Conservation (phyloP, 2,329 filamentous ascomycete species). For the Lasiodiplodia sp. region DNA sequence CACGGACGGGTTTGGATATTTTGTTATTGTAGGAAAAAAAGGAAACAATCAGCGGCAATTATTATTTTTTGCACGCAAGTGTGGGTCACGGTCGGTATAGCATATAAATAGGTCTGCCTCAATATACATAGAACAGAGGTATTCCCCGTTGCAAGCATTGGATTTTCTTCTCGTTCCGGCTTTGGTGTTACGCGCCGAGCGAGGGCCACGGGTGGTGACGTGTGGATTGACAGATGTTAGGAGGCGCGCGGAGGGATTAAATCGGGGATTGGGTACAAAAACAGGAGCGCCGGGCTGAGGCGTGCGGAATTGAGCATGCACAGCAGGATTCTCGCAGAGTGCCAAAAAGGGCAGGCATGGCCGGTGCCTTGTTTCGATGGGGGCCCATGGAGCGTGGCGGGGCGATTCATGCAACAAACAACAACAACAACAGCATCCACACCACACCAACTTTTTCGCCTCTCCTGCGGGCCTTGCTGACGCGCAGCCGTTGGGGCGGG, state of each 20-base stretch:
- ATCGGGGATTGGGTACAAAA: slow-evolving; percentile 5
- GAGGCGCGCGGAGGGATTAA: background rate
- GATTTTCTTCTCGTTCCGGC: too few relatives aligned
- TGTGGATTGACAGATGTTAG: background rate
- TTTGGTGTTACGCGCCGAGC: too few relatives aligned
- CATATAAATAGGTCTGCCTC: slow-evolving; percentile 21
- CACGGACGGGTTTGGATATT: background rate
- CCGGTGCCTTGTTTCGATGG: slow-evolving; percentile 18
- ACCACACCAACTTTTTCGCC: background rate
- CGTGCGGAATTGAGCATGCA: slow-evolving; percentile 17
- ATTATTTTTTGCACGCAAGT: background rate
- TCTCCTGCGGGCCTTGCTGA: slow-evolving; percentile 1
- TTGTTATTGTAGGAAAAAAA: slow-evolving; percentile 17
- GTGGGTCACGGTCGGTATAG: slow-evolving; percentile 19
- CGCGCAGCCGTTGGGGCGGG: background rate
- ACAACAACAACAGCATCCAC: background rate
- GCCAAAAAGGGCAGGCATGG: slow-evolving; percentile 9
- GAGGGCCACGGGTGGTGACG: background rate
- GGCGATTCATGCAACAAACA: background rate
- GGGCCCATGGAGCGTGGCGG: background rate
- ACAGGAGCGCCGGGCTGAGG: background rate
- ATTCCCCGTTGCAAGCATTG: slow-evolving; percentile 2
- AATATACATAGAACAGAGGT: slow-evolving; percentile 25
- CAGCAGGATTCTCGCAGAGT: background rate
- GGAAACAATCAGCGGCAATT: background rate